These are phyloP conservation scores for Trichoderma brevicompactum DNA, from an alignment of 2,329 filamentous ascomycete genomes.

Conservation along the genomic window DNA sequence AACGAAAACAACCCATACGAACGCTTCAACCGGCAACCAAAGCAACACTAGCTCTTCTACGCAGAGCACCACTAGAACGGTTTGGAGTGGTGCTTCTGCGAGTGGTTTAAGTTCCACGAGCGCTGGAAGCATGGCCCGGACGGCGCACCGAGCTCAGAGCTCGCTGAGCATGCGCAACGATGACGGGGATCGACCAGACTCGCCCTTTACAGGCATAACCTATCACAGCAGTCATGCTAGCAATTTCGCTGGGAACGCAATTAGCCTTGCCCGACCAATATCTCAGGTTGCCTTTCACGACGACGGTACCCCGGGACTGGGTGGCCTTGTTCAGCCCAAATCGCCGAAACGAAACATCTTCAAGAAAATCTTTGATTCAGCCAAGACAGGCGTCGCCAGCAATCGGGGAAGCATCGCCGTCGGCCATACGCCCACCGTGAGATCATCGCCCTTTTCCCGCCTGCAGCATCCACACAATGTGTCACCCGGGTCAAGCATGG, in stretches of 20 bases:
- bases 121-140: slow-evolving; percentile 87
- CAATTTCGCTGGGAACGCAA: slow-evolving; percentile 37
- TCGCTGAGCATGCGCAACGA: slow-evolving; percentile 64
- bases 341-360: slow-evolving; percentile 87
- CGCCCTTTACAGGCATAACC: slow-evolving; percentile 76
- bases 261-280: slow-evolving; percentile 55
- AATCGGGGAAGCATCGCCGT: slow-evolving; percentile 82
- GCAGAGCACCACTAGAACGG: slow-evolving; percentile 76
- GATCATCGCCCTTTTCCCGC: slow-evolving; percentile 50
- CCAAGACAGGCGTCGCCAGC: slow-evolving; percentile 90
- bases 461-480: slow-evolving; percentile 46
- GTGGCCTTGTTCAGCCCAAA: slow-evolving; percentile 77
- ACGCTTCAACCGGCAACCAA: slow-evolving; percentile 72
- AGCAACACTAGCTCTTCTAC: slow-evolving; percentile 76
- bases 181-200: slow-evolving; percentile 61
- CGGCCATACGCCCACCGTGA: slow-evolving; percentile 47
- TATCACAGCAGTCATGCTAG: slow-evolving; percentile 89
- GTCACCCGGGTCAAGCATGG: slow-evolving; percentile 52
- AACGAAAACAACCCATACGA: slow-evolving; percentile 84
- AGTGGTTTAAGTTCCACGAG: slow-evolving; percentile 93
- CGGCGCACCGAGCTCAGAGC: slow-evolving; percentile 67
- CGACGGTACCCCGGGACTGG: slow-evolving; percentile 71
- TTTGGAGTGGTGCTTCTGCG: slow-evolving; percentile 94
- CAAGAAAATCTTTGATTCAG: slow-evolving; percentile 91
- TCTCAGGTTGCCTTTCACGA: slow-evolving; percentile 69